Base-by-base conservation (phyloP, 805 yeast species). In the Starmerella roubikii region DNA sequence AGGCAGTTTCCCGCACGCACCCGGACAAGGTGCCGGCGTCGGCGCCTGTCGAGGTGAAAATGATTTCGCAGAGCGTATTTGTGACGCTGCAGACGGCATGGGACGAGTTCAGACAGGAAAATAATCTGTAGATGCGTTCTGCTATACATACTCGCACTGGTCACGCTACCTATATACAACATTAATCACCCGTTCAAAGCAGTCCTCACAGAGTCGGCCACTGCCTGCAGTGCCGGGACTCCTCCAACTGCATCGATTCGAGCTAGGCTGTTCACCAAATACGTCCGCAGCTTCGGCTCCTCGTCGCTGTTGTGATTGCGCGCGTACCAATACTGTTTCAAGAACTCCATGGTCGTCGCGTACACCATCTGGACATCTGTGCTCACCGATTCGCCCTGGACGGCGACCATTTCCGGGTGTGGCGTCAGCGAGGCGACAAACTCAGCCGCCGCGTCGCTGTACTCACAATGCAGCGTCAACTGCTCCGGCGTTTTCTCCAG, bases 61-160 rank as follows among this genome's bases (percentile, higher is more conserved):
- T 88, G 77, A 67, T 88, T 33, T 91, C 96, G 13, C 88, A 86
- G 50, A 75, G 74, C 19, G 88, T 88, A 0, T 91, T 91, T 54
- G 79, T 85, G 29, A 67, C 76, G 0, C 63, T 91, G 45, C 88
- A 85, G 57, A 71, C 74, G 49, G 85, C 96, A 2, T 91, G 99
- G 97, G 96, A 83, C 49, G 60, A 57, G 17, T 85, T 84, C 57
- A 80, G 78, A 52, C 61, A 35, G 19, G 48, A 42, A 25, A 52
- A 51, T 27, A 37, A 37, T 15, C n/a, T 48, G 31, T 48, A 35
- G 30, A n/a, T n/a, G n/a, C n/a, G n/a, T n/a, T n/a, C n/a, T n/a
- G n/a, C n/a, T n/a, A n/a, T n/a, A n/a, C n/a, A n/a, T n/a, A n/a
- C n/a, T n/a, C n/a, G n/a, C n/a, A n/a, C n/a, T n/a, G n/a, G n/a